Evolutionary conservation across 2,329 filamentous ascomycete species (phyloP).

Genomic region (Botrytis paeoniae): DNA sequence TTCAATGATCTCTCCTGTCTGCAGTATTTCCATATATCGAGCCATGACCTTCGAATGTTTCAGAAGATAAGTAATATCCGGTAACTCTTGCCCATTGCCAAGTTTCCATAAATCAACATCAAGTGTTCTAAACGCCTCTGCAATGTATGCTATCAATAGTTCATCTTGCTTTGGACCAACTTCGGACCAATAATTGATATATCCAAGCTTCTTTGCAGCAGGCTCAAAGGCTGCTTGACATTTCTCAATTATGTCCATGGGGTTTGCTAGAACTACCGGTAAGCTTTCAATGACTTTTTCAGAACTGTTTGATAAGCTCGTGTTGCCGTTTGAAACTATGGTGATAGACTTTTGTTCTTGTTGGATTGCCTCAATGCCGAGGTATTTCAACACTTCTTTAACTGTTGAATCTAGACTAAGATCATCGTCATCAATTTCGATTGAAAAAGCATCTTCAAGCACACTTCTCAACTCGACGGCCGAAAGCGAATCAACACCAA

Average conservation of each 20-base stretch:
- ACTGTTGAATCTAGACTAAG: constrained; percentile 3
- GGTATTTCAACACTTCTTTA: background rate
- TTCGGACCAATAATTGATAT: constrained; percentile 5
- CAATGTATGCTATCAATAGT: constrained; percentile 30
- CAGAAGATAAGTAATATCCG: constrained; percentile 24
- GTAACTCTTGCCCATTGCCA: constrained; percentile 25
- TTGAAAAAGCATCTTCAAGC: background rate
- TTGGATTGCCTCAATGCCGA: background rate
- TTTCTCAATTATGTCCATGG: background rate
- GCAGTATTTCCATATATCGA: constrained; percentile 33
- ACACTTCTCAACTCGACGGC: background rate
- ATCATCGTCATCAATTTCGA: background rate
- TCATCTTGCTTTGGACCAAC: constrained; percentile 5
- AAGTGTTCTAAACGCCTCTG: constrained; percentile 35
- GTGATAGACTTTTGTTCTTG: background rate
- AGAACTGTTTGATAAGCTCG: too few species aligned
- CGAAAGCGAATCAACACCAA: constrained; percentile 8
- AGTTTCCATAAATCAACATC: constrained; percentile 32
- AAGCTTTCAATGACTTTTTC: background rate
- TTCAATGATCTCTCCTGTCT: constrained; percentile 26
- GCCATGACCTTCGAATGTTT: constrained; percentile 34
- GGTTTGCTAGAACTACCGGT: background rate
- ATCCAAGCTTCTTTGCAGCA: background rate
- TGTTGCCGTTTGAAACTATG: background rate
- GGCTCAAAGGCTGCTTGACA: background rate